Evolutionary conservation across 1,284 basidiomycete genomes (phyloP).

Genomic region (Schizophyllum amplum): DNA sequence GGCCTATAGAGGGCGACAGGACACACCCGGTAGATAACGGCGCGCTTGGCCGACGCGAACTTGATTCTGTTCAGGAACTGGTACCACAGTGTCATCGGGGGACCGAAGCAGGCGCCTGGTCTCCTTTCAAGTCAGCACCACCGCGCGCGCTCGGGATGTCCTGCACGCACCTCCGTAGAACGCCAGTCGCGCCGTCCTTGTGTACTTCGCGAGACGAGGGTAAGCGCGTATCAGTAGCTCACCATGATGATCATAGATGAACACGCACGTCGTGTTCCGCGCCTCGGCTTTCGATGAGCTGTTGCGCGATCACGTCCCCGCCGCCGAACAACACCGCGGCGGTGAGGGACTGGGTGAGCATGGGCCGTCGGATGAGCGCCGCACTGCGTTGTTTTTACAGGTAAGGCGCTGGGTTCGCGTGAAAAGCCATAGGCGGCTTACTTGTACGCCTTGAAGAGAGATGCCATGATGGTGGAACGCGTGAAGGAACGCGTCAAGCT

Average conservation of each 20-base stretch:
- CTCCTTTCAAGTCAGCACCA: slow-evolving; percentile 5
- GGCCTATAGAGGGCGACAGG: slow-evolving; percentile 7
- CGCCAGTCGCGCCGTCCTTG: slow-evolving; percentile 61
- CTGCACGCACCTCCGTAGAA: slow-evolving; percentile 62
- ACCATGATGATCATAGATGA: background rate
- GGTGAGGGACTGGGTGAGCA: slow-evolving; percentile 56
- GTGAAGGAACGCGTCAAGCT: background rate
- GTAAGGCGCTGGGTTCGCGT: background rate
- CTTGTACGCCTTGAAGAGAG: slow-evolving; percentile 48
- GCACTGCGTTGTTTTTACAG: slow-evolving; percentile 32
- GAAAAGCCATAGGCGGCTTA: slow-evolving; percentile 18
- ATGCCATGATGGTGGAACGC: slow-evolving; percentile 27
- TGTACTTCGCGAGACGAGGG: slow-evolving; percentile 33
- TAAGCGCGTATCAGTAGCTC: slow-evolving; percentile 8
- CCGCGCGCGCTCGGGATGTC: background rate
- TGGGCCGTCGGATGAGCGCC: slow-evolving; percentile 51
- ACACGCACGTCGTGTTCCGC: slow-evolving; percentile 58
- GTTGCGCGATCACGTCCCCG: slow-evolving; percentile 79
- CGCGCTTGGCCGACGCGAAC: slow-evolving; percentile 49
- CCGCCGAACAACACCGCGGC: slow-evolving; percentile 66
- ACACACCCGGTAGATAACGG: slow-evolving; percentile 52
- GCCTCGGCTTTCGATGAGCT: slow-evolving; percentile 65
- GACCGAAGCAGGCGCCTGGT: slow-evolving; percentile 62
- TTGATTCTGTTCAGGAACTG: slow-evolving; percentile 54
- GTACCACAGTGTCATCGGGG: slow-evolving; percentile 67